These are phyloP conservation scores for Ilyonectria destructans DNA, from an alignment of 2,329 filamentous ascomycete species.

Conservation along the genomic window DNA sequence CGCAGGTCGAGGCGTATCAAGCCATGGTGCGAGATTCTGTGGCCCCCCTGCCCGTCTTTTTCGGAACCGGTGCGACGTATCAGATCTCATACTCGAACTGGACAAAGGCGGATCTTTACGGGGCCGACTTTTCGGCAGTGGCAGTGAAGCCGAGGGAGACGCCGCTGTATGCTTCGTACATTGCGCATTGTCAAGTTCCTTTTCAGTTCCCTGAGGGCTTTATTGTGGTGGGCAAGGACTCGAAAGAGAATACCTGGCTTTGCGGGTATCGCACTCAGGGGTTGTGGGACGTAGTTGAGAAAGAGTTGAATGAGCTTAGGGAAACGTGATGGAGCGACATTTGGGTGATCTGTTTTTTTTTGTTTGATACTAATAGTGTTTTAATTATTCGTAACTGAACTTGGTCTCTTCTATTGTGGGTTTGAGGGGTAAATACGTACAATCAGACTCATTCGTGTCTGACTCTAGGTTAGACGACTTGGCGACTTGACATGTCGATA, in stretches of 20 bases:
- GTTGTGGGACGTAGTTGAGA: constrained; percentile 28
- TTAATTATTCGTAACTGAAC: not conserved
- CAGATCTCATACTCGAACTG: constrained; percentile 24
- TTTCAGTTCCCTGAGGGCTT: constrained; percentile 33
- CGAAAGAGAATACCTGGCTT: constrained; percentile 30
- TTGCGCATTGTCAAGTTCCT: constrained; percentile 25
- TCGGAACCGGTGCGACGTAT: constrained; percentile 11
- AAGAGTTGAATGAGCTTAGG: constrained; percentile 12
- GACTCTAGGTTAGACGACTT: no score
- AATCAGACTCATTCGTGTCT: not conserved
- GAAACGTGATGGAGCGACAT: not conserved
- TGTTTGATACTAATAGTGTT: not conserved
- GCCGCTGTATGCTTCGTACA: constrained; percentile 16
- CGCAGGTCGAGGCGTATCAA: constrained; percentile 32
- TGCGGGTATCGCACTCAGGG: constrained; percentile 32
- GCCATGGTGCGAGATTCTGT: constrained; percentile 27
- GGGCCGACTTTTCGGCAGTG: constrained; percentile 14
- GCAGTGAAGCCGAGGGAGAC: constrained; percentile 5
- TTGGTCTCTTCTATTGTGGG: no score
- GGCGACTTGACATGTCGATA: no score
- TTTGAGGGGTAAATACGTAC: not conserved
- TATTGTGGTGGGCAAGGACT: constrained; percentile 32
- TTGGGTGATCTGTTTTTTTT: not conserved
- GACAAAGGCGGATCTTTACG: constrained; percentile 17
- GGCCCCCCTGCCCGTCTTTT: constrained; percentile 18